These are phyloP conservation scores for Lipomyces chichibuensis DNA, from an alignment of 805 yeast species.

Conservation along the genomic window DNA sequence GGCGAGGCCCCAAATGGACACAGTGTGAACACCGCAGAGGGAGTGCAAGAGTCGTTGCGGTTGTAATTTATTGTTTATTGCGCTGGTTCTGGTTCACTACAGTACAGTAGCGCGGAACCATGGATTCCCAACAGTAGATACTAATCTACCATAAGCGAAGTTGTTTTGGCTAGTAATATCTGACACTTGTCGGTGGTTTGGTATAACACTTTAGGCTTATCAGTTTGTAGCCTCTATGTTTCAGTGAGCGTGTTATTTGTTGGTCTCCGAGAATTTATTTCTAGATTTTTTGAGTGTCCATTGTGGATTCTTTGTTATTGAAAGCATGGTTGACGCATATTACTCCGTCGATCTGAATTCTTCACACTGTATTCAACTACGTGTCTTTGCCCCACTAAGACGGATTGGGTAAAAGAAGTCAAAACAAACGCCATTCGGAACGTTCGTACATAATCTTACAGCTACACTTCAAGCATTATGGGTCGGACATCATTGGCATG, in stretches of 20 bases:
- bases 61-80: background rate
- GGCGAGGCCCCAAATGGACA: conserved; percentile 49
- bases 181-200: background rate
- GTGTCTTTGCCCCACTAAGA: too few relatives aligned
- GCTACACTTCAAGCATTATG: background rate
- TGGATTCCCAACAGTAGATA: background rate
- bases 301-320: too few relatives aligned
- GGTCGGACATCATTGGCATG: background rate
- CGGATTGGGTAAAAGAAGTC: too few relatives aligned
- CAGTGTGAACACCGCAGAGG: conserved; percentile 10
- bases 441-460: background rate
- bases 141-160: background rate
- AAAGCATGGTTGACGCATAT: too few relatives aligned
- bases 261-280: too few relatives aligned
- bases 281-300: too few relatives aligned
- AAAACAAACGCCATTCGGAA: background rate
- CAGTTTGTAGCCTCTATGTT: background rate
- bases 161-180: background rate
- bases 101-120: background rate
- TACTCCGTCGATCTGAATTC: too few relatives aligned
- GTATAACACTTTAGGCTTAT: background rate
- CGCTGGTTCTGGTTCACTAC: background rate
- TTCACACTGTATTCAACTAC: too few relatives aligned
- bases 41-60: conserved; percentile 24
- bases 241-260: too few relatives aligned